These are phyloP conservation scores for Ophiocordyceps robertsii DNA, from an alignment of 2,329 filamentous ascomycete species.

Conservation along the genomic window DNA sequence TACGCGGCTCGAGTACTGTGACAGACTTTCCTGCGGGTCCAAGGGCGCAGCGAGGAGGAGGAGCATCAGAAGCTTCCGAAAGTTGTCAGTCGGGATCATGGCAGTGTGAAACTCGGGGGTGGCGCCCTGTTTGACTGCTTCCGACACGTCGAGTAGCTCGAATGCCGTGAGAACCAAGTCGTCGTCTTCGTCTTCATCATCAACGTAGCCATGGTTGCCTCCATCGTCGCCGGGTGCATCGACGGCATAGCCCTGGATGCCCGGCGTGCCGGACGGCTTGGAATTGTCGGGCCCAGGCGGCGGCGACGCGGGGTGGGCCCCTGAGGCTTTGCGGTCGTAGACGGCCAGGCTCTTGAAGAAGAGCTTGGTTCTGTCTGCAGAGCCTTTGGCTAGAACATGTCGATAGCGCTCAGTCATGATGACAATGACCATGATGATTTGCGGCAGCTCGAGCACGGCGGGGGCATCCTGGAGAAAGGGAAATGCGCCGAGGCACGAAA, in stretches of 20 bases:
- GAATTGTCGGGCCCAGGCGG: neutral
- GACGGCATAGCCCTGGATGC: slow-evolving; percentile 28
- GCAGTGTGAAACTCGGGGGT: slow-evolving; percentile 42
- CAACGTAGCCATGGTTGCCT: slow-evolving; percentile 26
- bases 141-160: slow-evolving; percentile 51
- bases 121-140: slow-evolving; percentile 42
- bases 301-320: slow-evolving; percentile 7
- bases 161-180: slow-evolving; percentile 56
- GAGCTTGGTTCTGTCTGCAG: slow-evolving; percentile 46
- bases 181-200: slow-evolving; percentile 36
- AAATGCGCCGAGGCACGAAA: slow-evolving; percentile 59
- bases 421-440: slow-evolving; percentile 58
- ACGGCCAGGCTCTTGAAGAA: slow-evolving; percentile 61
- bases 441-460: slow-evolving; percentile 53
- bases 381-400: slow-evolving; percentile 45
- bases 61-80: slow-evolving; percentile 56
- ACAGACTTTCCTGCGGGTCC: slow-evolving; percentile 49
- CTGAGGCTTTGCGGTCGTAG: slow-evolving; percentile 45
- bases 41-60: slow-evolving; percentile 54
- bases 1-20: slow-evolving; percentile 44
- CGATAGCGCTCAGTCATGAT: slow-evolving; percentile 59
- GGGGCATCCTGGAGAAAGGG: slow-evolving; percentile 61
- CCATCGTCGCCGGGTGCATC: slow-evolving; percentile 28
- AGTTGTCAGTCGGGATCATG: slow-evolving; percentile 61
- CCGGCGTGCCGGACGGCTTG: slow-evolving; percentile 1